phyloP scores from a whole-genome alignment of 1,284 basidiomycete genomes.

The Cryptococcus sp. region DNA sequence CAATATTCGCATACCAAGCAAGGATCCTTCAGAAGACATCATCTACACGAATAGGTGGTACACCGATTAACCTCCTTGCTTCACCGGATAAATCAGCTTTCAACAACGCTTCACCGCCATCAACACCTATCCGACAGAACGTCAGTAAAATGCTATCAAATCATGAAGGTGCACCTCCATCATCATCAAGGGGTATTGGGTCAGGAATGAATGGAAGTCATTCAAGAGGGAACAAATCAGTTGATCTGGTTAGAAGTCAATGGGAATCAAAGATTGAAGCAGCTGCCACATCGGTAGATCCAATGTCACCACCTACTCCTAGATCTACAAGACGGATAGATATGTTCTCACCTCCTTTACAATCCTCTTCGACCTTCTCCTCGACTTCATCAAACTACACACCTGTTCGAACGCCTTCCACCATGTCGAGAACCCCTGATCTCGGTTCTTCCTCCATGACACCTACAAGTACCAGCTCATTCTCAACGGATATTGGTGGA shows the following conservation, averaged over 20 bases:
- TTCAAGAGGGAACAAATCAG: constrained; percentile 19
- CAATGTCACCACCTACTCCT: background rate
- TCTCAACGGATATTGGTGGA: background rate
- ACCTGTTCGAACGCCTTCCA: constrained; percentile 6
- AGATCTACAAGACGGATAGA: background rate
- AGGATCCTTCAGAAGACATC: constrained; percentile 24
- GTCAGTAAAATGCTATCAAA: constrained; percentile 25
- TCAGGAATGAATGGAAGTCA: constrained; percentile 20
- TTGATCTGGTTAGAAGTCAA: constrained; percentile 35
- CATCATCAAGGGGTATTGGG: constrained; percentile 9
- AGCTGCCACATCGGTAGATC: constrained; percentile 4
- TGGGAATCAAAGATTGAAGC: constrained; percentile 42
- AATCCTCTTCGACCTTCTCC: constrained; percentile 1
- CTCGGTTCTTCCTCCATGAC: background rate
- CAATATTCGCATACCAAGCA: constrained; percentile 40
- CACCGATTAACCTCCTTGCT: constrained; percentile 1
- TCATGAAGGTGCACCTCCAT: constrained; percentile 3
- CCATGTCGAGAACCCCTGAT: constrained; percentile 3
- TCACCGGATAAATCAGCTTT: constrained; percentile 1
- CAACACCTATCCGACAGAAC: constrained; percentile 28
- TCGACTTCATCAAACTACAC: background rate
- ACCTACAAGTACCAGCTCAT: background rate
- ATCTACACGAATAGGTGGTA: constrained; percentile 3
- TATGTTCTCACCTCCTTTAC: constrained; percentile 3
- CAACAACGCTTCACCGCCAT: constrained; percentile 14